Evolutionary conservation across 371 early-diverging fungal genomes (phyloP).

Genomic region (Mucor circinelloides): DNA sequence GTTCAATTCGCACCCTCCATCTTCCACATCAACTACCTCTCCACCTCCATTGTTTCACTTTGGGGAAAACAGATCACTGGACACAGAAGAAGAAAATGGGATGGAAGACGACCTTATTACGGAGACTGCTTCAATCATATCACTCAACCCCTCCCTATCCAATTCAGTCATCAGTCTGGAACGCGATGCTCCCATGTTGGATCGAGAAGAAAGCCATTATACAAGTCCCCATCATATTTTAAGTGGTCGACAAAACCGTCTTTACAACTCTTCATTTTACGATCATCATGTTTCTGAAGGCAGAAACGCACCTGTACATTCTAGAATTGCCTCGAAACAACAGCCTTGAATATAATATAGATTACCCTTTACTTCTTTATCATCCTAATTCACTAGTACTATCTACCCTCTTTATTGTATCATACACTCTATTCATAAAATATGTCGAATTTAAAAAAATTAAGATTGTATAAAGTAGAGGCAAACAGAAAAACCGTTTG

Average conservation of each 20-base stretch:
- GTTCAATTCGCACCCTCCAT: neutral
- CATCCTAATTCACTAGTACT: neutral
- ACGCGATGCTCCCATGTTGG: neutral
- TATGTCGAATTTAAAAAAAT: too few relatives aligned
- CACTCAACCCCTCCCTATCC: constrained; percentile 5
- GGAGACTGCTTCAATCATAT: constrained; percentile 3
- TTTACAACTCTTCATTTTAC: neutral
- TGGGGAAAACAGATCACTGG: neutral
- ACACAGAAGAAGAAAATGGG: neutral
- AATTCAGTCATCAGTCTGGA: constrained; percentile 27
- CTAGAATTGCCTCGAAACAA: constrained; percentile 12
- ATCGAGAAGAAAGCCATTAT: neutral
- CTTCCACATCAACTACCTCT: neutral
- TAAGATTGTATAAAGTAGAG: too few relatives aligned
- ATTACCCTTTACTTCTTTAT: neutral
- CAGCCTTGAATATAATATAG: neutral
- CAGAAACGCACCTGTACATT: constrained; percentile 28
- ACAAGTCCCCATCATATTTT: constrained; percentile 4
- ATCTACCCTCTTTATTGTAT: neutral
- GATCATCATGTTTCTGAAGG: constrained; percentile 15
- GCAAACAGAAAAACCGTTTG: too few relatives aligned
- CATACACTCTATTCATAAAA: too few relatives aligned
- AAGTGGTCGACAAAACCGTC: neutral
- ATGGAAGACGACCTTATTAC: neutral
- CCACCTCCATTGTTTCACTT: neutral